These are phyloP conservation scores for Parsonsia alboflavescens DNA, from an alignment of 257 asterid species.

Conservation along the genomic window DNA sequence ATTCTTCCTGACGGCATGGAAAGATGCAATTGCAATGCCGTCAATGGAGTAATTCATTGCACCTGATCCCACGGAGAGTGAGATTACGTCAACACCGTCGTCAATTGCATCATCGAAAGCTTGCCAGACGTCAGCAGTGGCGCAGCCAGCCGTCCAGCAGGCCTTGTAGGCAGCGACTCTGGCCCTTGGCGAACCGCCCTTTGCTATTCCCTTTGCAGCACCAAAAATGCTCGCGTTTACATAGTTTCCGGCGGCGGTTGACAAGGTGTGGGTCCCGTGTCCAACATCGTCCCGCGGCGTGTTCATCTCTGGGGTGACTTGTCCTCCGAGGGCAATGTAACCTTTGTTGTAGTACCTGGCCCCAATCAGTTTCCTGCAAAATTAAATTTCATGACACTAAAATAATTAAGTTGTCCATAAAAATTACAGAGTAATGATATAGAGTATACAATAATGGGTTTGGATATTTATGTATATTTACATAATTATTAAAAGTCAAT, in stretches of 20 bases:
- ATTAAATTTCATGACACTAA: too few relatives aligned
- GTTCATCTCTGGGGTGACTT: background rate
- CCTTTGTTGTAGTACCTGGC: constrained; percentile 62
- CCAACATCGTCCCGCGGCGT: constrained; percentile 42
- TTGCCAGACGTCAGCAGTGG: constrained; percentile 46
- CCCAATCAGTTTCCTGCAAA: constrained; percentile 39
- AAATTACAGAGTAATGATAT: too few relatives aligned
- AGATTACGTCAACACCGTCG: constrained; percentile 71
- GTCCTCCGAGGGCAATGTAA: constrained; percentile 10
- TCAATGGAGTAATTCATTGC: constrained; percentile 22
- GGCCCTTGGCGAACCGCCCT: constrained; percentile 72
- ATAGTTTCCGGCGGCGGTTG: constrained; percentile 72
- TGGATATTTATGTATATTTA: too few relatives aligned
- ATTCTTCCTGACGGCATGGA: constrained; percentile 7
- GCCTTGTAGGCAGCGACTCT: constrained; percentile 66
- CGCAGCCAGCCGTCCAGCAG: constrained; percentile 49
- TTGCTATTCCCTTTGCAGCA: constrained; percentile 51
- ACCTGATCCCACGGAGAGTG: constrained; percentile 48
- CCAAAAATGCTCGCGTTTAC: constrained; percentile 63
- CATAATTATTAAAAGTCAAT: too few relatives aligned
- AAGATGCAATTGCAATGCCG: constrained; percentile 26
- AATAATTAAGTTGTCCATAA: too few relatives aligned
- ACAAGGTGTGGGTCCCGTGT: constrained; percentile 75
- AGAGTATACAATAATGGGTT: too few relatives aligned
- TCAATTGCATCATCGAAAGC: constrained; percentile 58